Conservation (phyloP, 202 grass and related monocot species). For the Saccharum hybrid region DNA sequence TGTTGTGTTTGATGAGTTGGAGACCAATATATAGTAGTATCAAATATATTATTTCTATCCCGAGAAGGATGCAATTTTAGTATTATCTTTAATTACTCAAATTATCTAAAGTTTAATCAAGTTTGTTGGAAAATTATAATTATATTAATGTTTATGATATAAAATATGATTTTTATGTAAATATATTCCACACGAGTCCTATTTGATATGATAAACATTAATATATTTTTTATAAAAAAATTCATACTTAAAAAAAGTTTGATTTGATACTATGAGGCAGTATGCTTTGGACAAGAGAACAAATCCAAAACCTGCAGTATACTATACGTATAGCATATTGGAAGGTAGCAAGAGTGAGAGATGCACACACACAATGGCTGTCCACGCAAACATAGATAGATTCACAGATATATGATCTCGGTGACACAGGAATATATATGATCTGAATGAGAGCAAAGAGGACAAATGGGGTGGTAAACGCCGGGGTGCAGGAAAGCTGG, state of each 20-base stretch:
- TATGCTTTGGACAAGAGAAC: neutral
- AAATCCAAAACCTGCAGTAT: neutral
- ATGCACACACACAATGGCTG: neutral
- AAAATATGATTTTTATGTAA: neutral
- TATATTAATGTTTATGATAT: no score
- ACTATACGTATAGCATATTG: neutral
- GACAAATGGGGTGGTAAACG: conserved; percentile 20
- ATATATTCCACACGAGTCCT: neutral
- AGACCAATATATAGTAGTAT: no score
- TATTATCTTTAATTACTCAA: neutral
- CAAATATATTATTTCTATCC: no score
- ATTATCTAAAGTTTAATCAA: no score
- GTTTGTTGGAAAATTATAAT: no score
- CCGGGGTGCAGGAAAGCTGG: conserved; percentile 19
- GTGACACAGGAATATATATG: neutral
- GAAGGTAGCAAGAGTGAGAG: neutral
- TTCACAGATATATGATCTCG: neutral
- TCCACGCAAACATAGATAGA: neutral
- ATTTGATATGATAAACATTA: neutral
- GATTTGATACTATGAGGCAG: neutral
- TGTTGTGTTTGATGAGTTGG: no score
- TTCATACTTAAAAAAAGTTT: neutral
- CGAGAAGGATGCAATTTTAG: no score
- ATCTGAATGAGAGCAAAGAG: conserved; percentile 14
- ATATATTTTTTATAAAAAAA: neutral